These are phyloP conservation scores for Candida parachauliodes DNA, from an alignment of 805 yeast species.

Conservation along the genomic window DNA sequence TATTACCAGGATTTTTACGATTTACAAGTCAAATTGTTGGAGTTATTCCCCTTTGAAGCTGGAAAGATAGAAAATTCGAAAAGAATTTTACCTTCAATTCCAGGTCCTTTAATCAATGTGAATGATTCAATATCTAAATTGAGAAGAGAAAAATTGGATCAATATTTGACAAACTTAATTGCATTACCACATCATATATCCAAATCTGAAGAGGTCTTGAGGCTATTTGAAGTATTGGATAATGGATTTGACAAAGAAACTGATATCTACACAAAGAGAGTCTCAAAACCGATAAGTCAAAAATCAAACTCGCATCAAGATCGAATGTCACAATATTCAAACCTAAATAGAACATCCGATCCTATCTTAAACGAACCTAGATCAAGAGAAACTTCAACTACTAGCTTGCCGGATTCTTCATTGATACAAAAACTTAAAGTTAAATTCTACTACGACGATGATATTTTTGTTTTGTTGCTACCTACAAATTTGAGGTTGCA, in stretches of 20 bases:
- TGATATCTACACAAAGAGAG: slow-evolving; percentile 19
- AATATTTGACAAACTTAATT: slow-evolving; percentile 53
- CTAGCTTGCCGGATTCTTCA: slow-evolving; percentile 15
- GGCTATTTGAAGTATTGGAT: slow-evolving; percentile 63
- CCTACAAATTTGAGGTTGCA: slow-evolving; percentile 45
- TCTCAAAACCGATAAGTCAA: slow-evolving; percentile 36
- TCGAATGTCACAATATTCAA: slow-evolving; percentile 49
- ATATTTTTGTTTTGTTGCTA: slow-evolving; percentile 68
- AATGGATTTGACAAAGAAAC: slow-evolving; percentile 58
- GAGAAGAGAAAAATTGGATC: slow-evolving; percentile 52
- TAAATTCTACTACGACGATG: slow-evolving; percentile 76
- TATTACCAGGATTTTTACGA: slow-evolving; percentile 96
- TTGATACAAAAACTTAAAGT: slow-evolving; percentile 48
- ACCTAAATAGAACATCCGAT: slow-evolving; percentile 14
- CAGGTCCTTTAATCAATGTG: slow-evolving; percentile 92
- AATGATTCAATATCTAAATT: slow-evolving; percentile 64
- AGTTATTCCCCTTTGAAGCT: slow-evolving; percentile 86
- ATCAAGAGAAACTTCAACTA: slow-evolving; percentile 18
- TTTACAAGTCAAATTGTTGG: slow-evolving; percentile 78
- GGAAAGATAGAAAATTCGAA: slow-evolving; percentile 75
- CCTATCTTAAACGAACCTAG: slow-evolving; percentile 7
- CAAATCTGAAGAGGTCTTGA: slow-evolving; percentile 60
- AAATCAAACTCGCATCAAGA: slow-evolving; percentile 48
- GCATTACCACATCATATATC: slow-evolving; percentile 76
- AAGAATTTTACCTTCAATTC: slow-evolving; percentile 87